Conservation (phyloP, 352 stramenopile species). For the Proteromonas lacertae region DNA sequence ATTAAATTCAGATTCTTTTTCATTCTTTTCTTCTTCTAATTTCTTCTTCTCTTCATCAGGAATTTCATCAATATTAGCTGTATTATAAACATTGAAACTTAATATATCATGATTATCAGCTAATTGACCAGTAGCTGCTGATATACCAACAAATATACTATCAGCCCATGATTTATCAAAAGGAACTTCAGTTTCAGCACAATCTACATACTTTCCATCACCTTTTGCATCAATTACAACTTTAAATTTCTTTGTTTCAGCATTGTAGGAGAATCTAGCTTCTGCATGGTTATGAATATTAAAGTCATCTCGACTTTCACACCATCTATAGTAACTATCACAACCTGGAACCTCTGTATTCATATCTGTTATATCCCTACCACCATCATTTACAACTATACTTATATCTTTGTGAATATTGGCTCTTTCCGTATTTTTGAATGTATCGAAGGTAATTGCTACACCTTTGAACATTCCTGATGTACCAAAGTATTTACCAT, state of each 20-base stretch:
- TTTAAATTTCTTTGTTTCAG: background rate
- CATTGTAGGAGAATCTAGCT: conserved; percentile 6
- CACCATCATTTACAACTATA: conserved; percentile 16
- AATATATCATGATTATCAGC: conserved; percentile 30
- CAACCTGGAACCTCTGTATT: conserved; percentile 3
- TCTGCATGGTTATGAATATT: conserved; percentile 6
- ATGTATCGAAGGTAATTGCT: conserved; percentile 24
- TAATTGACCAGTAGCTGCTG: conserved; percentile 22
- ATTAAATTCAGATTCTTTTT: background rate
- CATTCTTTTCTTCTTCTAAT: conserved; percentile 2
- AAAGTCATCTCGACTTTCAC: conserved; percentile 14
- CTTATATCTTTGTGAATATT: conserved; percentile 17
- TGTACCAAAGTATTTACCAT: conserved; percentile 11
- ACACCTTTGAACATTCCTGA: conserved; percentile 14
- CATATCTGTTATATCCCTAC: conserved; percentile 3
- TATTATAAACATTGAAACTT: conserved; percentile 7
- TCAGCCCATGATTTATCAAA: conserved; percentile 11
- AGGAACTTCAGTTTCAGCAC: conserved; percentile 5
- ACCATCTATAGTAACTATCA: conserved; percentile 8
- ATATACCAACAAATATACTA: conserved; percentile 13
- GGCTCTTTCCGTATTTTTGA: conserved; percentile 19
- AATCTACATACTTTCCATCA: conserved; percentile 9
- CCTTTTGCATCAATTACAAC: conserved; percentile 10
- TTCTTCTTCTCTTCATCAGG: conserved; percentile 6
- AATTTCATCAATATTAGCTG: conserved; percentile 2